Conservation (phyloP, 192 early-diverging fungal species). For the Obelidium mucronatum region DNA sequence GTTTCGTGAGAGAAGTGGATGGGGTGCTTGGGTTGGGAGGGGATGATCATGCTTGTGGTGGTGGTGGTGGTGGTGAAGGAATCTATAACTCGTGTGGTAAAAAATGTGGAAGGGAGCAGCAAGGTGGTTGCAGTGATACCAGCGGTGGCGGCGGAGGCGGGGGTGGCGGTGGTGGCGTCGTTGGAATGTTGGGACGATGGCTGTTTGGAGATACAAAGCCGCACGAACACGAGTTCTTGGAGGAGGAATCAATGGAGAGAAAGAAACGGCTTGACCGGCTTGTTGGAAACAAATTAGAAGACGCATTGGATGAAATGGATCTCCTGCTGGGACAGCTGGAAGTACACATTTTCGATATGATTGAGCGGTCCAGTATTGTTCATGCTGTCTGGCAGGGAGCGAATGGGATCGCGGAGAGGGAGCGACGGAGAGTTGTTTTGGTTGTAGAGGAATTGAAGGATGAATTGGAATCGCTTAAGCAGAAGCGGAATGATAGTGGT, state of each 20-base stretch:
- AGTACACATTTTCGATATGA: background rate
- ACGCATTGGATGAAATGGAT: background rate
- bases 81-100: background rate
- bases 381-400: constrained; percentile 23
- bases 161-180: background rate
- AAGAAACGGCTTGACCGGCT: background rate
- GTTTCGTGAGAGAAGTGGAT: background rate
- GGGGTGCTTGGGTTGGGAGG: background rate
- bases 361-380: constrained; percentile 5
- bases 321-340: constrained; percentile 1
- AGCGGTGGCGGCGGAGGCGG: too few relatives aligned
- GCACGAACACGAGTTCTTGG: background rate
- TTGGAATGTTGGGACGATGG: too few relatives aligned
- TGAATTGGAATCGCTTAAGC: background rate
- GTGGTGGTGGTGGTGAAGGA: background rate
- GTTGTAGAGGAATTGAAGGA: constrained; percentile 5
- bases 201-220: background rate
- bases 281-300: constrained; percentile 12
- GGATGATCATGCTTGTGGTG: background rate
- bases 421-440: background rate
- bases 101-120: background rate
- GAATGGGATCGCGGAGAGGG: constrained; percentile 16
- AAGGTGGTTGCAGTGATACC: background rate
- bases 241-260: background rate
- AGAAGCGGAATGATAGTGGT: background rate